These are phyloP conservation scores for Coemansia biformis DNA, from an alignment of 192 early-diverging fungal genomes.

Conservation along the genomic window DNA sequence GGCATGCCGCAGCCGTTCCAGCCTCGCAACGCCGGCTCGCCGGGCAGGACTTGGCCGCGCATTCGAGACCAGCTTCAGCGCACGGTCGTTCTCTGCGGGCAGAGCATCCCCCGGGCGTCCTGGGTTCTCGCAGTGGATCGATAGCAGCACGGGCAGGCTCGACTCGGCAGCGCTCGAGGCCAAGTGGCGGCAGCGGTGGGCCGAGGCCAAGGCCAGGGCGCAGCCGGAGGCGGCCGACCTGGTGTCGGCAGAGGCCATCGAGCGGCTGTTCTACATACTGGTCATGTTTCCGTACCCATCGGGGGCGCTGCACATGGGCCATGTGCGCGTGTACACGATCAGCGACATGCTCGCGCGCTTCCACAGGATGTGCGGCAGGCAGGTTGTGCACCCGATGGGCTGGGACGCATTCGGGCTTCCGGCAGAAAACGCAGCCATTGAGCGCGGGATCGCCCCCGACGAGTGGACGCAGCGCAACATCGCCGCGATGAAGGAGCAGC, in stretches of 20 bases:
- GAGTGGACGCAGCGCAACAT: slow-evolving; percentile 87
- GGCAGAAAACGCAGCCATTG: slow-evolving; percentile 94
- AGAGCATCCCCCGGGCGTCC: too few relatives aligned
- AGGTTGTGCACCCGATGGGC: slow-evolving; percentile 88
- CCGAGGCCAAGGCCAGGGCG: slow-evolving; percentile 16
- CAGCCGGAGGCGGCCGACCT: not conserved
- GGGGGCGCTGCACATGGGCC: slow-evolving; percentile 91
- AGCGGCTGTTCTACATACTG: slow-evolving; percentile 70
- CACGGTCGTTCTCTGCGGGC: too few relatives aligned
- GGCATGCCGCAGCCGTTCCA: not conserved
- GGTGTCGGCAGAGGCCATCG: slow-evolving; percentile 28
- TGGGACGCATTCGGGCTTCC: slow-evolving; percentile 99
- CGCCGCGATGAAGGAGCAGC: slow-evolving; percentile 71
- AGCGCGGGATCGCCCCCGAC: slow-evolving; percentile 66
- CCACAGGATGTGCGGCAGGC: slow-evolving; percentile 64
- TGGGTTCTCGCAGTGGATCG: slow-evolving; percentile 36
- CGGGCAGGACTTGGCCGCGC: too few relatives aligned
- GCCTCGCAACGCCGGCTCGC: too few relatives aligned
- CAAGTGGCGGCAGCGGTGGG: slow-evolving; percentile 57
- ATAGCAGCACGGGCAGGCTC: slow-evolving; percentile 31
- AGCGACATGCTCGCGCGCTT: slow-evolving; percentile 80
- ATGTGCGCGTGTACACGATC: slow-evolving; percentile 94
- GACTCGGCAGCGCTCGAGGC: slow-evolving; percentile 56
- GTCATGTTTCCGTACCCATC: slow-evolving; percentile 97
- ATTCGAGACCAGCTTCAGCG: too few relatives aligned